A percentile compares a stretch with the other conserved stretches of the same genome.
Conservation (phyloP, 345 rosid species). For the Raphanus sativus region DNA sequence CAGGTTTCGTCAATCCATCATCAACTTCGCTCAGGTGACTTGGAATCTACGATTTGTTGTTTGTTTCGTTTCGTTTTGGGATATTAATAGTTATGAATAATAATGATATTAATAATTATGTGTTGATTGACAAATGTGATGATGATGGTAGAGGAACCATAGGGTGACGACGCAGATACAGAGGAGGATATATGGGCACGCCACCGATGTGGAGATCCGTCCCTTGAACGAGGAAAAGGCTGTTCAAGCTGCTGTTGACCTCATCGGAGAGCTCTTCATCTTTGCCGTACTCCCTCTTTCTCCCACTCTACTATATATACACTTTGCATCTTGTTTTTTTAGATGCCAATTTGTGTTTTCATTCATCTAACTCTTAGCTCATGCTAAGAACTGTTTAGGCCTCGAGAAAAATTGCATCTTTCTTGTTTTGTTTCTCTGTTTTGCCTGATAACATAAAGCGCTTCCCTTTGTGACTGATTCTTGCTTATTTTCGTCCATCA, state of each 20-base stretch:
- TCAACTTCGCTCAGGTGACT: slow-evolving; percentile 73
- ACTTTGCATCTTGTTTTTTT: too few species aligned
- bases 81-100: too few species aligned
- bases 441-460: too few species aligned
- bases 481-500: too few species aligned
- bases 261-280: slow-evolving; percentile 80
- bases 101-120: too few species aligned
- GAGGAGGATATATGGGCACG: slow-evolving; percentile 73
- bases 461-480: too few species aligned
- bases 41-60: neutral
- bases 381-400: too few species aligned
- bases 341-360: too few species aligned
- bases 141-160: slow-evolving; percentile 80
- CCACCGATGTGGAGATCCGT: slow-evolving; percentile 80
- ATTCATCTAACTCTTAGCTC: too few species aligned
- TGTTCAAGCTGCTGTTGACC: slow-evolving; percentile 93
- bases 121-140: slow-evolving; percentile 12
- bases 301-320: too few species aligned
- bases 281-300: slow-evolving; percentile 56
- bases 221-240: slow-evolving; percentile 94
- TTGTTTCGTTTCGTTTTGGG: neutral
- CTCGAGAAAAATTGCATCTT: too few species aligned
- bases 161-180: slow-evolving; percentile 73
- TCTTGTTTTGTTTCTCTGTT: too few species aligned
- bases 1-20: slow-evolving; percentile 64